Base-by-base conservation (phyloP, 257 asterid genomes). In the Salvia splendens region DNA sequence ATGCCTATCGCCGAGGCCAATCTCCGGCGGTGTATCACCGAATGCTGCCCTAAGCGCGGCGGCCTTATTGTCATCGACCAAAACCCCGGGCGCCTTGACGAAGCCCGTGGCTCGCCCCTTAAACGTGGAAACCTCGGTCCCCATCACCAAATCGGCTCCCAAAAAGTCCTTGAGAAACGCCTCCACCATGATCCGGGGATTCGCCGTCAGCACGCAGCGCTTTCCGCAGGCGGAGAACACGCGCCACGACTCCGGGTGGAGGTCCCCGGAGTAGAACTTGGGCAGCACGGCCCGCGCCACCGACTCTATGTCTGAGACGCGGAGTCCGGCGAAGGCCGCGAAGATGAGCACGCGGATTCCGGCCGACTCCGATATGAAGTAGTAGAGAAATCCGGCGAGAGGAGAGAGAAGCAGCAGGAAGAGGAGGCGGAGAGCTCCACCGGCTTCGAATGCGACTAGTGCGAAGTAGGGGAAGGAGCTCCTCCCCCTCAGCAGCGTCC, bases 381-480 rank as follows among this genome's bases (percentile, higher is more conserved):
- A 81, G 79, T 89, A 82, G 10, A 89, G 52, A 1, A 89, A 2
- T 7, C 83, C 94, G 1, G 91, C 95, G 0, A 87, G 1, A 0
- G 94, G 95, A 32, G 95, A 69, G 3, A 84, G 77, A 3, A 89
- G 69, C 20, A 82, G 79, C 32, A 87, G 57, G 68, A 87, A 64
- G 2, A 89, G 70, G 15, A 87, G 95, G 60, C 97, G 74, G 16
- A 84, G 42, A 5, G 81, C 69, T 5, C 94, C 89, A 43, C 91
- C 97, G n/a, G 77, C 95, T 73, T 87, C 95, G 50, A 89, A 89
- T 1, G 94, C 97, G 0, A 82, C 83, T 16, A 84, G 68, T 8
- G 97, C 97, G 47, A 84, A 89, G 65, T 87, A 89, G 15, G 92
- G 92, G 46, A 89, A 89, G 0, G 92, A 80, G 60, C 86, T 87